A percentile compares a stretch with the other conserved stretches of the same genome.
Conservation (phyloP, 805 yeast genomes). For the Saturnispora mendoncae region DNA sequence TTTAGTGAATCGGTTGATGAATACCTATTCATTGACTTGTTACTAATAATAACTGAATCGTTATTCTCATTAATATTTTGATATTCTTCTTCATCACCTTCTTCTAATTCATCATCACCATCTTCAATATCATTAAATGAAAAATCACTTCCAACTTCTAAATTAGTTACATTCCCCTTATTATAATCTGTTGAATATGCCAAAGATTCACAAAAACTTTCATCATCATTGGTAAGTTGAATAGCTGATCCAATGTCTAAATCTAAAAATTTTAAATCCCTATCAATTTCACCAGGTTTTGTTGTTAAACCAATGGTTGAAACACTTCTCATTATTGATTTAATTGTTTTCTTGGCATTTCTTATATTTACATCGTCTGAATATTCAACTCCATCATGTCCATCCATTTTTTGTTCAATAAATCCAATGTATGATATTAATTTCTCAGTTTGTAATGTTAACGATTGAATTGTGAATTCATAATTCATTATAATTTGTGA, state of each 20-base stretch:
- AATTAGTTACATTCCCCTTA: constrained; percentile 21
- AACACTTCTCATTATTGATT: constrained; percentile 26
- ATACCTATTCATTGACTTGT: constrained; percentile 2
- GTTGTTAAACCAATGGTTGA: constrained; percentile 21
- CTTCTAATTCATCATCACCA: constrained; percentile 15
- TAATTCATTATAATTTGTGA: constrained; percentile 43
- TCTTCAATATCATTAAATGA: constrained; percentile 16
- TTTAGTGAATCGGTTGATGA: constrained; percentile 21
- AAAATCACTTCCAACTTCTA: constrained; percentile 26
- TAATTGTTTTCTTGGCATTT: constrained; percentile 37
- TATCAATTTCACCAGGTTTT: constrained; percentile 14
- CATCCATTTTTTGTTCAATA: constrained; percentile 36
- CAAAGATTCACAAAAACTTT: constrained; percentile 10
- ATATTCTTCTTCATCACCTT: constrained; percentile 5
- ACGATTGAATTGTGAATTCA: constrained; percentile 44
- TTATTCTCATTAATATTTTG: background rate
- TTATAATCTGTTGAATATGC: constrained; percentile 16
- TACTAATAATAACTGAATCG: constrained; percentile 7
- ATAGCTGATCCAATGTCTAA: background rate
- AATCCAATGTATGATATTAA: constrained; percentile 49
- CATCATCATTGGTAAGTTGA: constrained; percentile 1
- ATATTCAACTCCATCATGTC: constrained; percentile 29
- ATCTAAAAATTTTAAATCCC: constrained; percentile 5
- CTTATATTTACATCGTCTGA: constrained; percentile 46
- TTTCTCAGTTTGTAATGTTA: constrained; percentile 48